These are phyloP conservation scores for Leccinum insolens DNA, from an alignment of 1,284 basidiomycete genomes.

Conservation along the genomic window DNA sequence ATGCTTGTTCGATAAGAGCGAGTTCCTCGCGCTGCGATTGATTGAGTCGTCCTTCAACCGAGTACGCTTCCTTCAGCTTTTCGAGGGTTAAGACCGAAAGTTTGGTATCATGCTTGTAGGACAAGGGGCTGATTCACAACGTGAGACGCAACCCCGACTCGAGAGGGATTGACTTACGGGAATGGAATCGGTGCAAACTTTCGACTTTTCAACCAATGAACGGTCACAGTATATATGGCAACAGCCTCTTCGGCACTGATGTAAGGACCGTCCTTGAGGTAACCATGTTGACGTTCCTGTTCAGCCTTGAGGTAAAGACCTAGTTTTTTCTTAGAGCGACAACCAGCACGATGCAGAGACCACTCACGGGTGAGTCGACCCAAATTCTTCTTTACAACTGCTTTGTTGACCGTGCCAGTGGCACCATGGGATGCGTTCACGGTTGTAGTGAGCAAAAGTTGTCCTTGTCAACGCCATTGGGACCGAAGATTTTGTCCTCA, in stretches of 20 bases:
- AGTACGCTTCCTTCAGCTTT: conserved; percentile 97
- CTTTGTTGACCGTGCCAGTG: conserved; percentile 90
- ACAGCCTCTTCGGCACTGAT: conserved; percentile 97
- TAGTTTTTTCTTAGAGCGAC: conserved; percentile 28
- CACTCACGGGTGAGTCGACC: conserved; percentile 82
- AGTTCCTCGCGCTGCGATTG: conserved; percentile 97
- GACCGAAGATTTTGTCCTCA: conserved; percentile 91
- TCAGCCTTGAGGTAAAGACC: conserved; percentile 95
- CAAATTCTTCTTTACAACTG: conserved; percentile 95
- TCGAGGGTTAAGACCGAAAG: conserved; percentile 92
- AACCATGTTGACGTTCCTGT: conserved; percentile 96
- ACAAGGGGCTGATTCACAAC: conserved; percentile 69
- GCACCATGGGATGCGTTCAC: conserved; percentile 96
- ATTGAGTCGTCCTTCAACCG: conserved; percentile 94
- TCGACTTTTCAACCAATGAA: conserved; percentile 95
- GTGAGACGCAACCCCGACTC: background rate
- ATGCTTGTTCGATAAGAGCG: conserved; percentile 95
- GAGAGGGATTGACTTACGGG: conserved; percentile 59
- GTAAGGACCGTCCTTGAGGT: conserved; percentile 97
- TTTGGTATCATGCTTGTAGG: conserved; percentile 98
- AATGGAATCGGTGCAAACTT: conserved; percentile 98
- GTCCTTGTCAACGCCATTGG: conserved; percentile 82
- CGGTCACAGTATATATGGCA: conserved; percentile 95
- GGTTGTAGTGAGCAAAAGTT: conserved; percentile 92
- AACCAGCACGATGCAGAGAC: background rate